Percentiles rank a stretch among this genome's conserved stretches.
Evolutionary conservation across 352 stramenopile genomes (phyloP).

Genomic region (Globisporangium canariense): DNA sequence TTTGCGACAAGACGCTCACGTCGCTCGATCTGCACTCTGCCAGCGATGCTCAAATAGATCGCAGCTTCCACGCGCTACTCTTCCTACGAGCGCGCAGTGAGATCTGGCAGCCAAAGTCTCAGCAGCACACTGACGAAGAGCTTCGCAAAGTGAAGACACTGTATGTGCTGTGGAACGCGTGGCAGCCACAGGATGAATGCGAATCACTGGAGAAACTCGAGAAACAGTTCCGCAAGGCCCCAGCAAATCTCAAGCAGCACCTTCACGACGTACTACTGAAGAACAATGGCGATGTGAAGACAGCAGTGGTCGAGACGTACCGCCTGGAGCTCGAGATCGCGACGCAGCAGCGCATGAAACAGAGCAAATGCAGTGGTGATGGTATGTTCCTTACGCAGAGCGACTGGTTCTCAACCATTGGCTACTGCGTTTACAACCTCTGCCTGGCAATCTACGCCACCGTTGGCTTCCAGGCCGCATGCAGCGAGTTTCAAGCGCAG

Average conservation of each 20-base stretch:
- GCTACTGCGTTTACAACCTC: conserved; percentile 66
- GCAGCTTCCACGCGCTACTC: conserved; percentile 46
- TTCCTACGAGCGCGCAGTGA: conserved; percentile 47
- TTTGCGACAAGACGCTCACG: conserved; percentile 54
- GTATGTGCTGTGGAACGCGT: conserved; percentile 37
- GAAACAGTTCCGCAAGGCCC: conserved; percentile 33
- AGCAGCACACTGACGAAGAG: background rate
- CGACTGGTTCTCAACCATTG: conserved; percentile 14
- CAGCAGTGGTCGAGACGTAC: conserved; percentile 33
- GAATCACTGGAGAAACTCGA: conserved; percentile 34
- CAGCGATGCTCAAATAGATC: conserved; percentile 10
- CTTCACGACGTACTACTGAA: conserved; percentile 18
- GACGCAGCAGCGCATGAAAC: conserved; percentile 22
- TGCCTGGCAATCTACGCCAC: conserved; percentile 50
- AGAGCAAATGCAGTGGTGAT: background rate
- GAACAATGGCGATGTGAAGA: conserved; percentile 18
- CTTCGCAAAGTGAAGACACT: conserved; percentile 18
- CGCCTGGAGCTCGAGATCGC: conserved; percentile 40
- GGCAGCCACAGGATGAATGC: conserved; percentile 17
- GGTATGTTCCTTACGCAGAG: background rate
- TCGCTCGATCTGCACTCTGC: conserved; percentile 18
- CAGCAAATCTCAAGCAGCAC: conserved; percentile 14
- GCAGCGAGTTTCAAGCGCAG: conserved; percentile 35
- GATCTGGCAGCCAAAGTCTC: background rate
- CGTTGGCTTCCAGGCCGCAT: conserved; percentile 48